phyloP scores from a whole-genome alignment of 139 green algal species.

The Pleodorina starrii region DNA sequence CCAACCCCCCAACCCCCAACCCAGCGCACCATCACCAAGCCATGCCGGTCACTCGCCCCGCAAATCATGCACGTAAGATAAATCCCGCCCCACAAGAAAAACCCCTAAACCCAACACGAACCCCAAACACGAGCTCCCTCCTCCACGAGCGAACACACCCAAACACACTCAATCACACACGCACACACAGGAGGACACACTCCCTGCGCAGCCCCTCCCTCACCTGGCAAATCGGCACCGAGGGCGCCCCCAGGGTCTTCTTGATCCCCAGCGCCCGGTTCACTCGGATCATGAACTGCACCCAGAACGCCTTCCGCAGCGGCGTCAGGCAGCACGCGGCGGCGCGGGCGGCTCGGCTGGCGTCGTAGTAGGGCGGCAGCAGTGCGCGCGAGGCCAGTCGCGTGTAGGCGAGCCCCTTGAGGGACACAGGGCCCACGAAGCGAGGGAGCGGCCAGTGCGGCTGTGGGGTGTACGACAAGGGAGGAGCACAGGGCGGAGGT shows the following conservation, averaged over 20 bases:
- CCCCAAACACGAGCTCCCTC: too few species aligned
- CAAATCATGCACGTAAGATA: too few species aligned
- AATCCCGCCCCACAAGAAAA: too few species aligned
- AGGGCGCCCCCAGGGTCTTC: slow-evolving; percentile 16
- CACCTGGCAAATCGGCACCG: slow-evolving; percentile 46
- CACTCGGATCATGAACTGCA: slow-evolving; percentile 20
- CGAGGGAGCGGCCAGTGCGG: slow-evolving; percentile 49
- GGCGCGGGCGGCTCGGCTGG: background rate
- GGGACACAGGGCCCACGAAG: slow-evolving; percentile 29
- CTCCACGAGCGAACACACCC: too few species aligned
- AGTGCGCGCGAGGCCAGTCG: background rate
- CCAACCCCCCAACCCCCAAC: too few species aligned
- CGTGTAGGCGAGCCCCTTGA: slow-evolving; percentile 31
- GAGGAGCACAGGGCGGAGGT: background rate
- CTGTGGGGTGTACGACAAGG: background rate
- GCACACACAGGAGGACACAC: background rate
- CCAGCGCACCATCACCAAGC: too few species aligned
- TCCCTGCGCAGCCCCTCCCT: background rate
- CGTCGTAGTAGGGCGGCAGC: slow-evolving; percentile 27
- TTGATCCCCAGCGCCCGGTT: slow-evolving; percentile 14
- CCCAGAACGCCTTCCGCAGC: slow-evolving; percentile 44
- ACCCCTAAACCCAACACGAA: too few species aligned
- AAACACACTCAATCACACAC: too few species aligned
- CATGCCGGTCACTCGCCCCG: too few species aligned
- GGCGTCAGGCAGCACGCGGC: slow-evolving; percentile 24